These are phyloP conservation scores for Chenopodium berlandieri DNA, from an alignment of 148 eudicot species.

Conservation along the genomic window DNA sequence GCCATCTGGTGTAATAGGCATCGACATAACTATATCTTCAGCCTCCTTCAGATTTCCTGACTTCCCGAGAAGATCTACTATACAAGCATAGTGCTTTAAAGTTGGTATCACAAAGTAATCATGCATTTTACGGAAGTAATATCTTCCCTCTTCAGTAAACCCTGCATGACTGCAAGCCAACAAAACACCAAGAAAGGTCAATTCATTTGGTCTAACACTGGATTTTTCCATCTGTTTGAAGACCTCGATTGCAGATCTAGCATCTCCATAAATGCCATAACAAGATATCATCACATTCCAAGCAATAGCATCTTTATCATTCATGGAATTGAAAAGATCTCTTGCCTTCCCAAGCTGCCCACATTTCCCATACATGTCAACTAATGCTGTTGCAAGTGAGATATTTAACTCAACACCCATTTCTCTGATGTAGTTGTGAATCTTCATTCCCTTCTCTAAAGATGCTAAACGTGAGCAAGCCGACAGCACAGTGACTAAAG, in stretches of 20 bases:
- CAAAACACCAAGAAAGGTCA: constrained; percentile 64
- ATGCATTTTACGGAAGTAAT: constrained; percentile 45
- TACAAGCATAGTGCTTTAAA: constrained; percentile 64
- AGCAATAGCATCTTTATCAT: constrained; percentile 51
- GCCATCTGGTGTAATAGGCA: constrained; percentile 71
- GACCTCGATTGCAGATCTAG: constrained; percentile 44
- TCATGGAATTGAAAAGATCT: constrained; percentile 51
- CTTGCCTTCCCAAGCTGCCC: constrained; percentile 57
- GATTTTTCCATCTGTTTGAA: constrained; percentile 54
- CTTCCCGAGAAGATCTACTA: constrained; percentile 70
- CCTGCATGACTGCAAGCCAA: constrained; percentile 70
- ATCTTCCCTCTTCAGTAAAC: constrained; percentile 50
- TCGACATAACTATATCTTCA: constrained; percentile 55
- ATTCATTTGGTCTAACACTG: constrained; percentile 48
- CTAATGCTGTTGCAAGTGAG: constrained; percentile 55
- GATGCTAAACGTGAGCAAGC: constrained; percentile 60
- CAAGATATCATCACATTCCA: constrained; percentile 84
- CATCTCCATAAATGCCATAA: constrained; percentile 72
- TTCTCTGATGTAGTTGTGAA: constrained; percentile 45
- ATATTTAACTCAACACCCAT: constrained; percentile 30
- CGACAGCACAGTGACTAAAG: constrained; percentile 52
- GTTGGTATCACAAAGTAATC: constrained; percentile 50
- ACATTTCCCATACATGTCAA: constrained; percentile 81
- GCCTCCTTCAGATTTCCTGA: constrained; percentile 64
- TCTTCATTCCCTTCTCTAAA: constrained; percentile 45